Evolutionary conservation across 2,329 filamentous ascomycete species (phyloP), one percentile per base, ranked within the genome.

Genomic region (Bimuria novae-zelandiae): DNA sequence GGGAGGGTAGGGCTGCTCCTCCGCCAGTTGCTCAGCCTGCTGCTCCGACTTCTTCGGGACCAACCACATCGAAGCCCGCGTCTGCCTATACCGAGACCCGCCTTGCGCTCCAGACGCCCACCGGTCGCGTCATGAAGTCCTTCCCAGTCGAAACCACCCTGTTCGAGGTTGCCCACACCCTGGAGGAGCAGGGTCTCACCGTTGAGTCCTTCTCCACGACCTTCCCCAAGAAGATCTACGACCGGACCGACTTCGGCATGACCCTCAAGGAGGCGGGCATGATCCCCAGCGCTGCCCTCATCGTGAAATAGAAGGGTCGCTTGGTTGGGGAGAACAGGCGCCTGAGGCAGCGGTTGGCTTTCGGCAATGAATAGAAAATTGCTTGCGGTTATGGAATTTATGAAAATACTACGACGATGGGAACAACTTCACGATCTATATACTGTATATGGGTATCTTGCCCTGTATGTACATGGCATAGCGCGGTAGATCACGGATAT

Each of bases 181-280:
- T 99, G 21, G 75, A 83, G 44, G 90, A 97, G 57, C 86, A 84
- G 44, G 90, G 89, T 0, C 73, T 84, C 4, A 76, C 84, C 2
- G 88, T 95, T 12, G 83, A 80, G 21, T 91, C 85, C 63, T 97
- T 99, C 71, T 85, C 88, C 1, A 89, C 88, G 64, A 97, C 87
- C 17, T 97, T 95, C 65, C 94, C 94, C 0, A 86, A 84, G 68
- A 96, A 97, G 80, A 84, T 85, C 0, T 97, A 89, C 59, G 76
- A 82, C 57, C 68, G 17, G 72, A 80, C 58, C 62, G 94, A 96
- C 71, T 92, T 97, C 67, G 90, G 90, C 30, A 88, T 94, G 82
- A 94, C 92, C 4, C 76, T 99, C 51, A 95, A 95, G 77, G 94
- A 99, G 75, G 89, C 93, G 14, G 93, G 92, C 0, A 77, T 97